Evolutionary conservation across 1,284 basidiomycete genomes (phyloP), one percentile per base, ranked within the genome.

Genomic region (Caloboletus firmus): DNA sequence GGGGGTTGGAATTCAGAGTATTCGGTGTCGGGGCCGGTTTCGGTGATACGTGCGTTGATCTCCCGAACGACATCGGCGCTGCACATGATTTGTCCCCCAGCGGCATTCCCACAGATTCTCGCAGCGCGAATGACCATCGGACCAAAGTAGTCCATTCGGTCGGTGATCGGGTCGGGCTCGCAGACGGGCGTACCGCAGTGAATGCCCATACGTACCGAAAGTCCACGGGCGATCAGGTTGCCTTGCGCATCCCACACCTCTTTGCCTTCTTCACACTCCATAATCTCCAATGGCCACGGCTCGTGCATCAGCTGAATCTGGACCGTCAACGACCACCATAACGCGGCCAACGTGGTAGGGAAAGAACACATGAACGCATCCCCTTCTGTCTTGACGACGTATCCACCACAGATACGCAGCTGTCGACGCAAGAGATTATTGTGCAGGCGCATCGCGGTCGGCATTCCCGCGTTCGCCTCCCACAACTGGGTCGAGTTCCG

Each of bases 361-460:
- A 99, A 99, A 17, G 95, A 95, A 45, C 96, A 95, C 92, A 99
- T 97, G 78, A 99, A 99, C 0, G 96, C 89, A 67, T 99, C 97
- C 35, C 97, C 97, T 87, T 99, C 97, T 20, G 97, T 99, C 75
- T 99, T 99, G 65, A 98, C 96, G 74, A 99, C 95, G 73, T 98
- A 99, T 0, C 97, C 97, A 40, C 95, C 95, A 66, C 95, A 96
- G 49, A 91, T 80, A 31, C 96, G 85, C 41, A 99, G 76, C 61
- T 93, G 89, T 11, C 95, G 82, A 22, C 96, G 87, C 55, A 99
- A 80, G 15, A 98, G 78, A 56, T 79, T 82, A 71, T 98, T 97
- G 76, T 99, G 97, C 66, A 95, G 75, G 36, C 89, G 85, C 82
- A 98, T 97, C 2, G 96, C 95, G 0, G 91, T 89, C 42, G 91